Percentiles rank a stretch among this genome's conserved stretches.
Conservation (phyloP, 1,284 basidiomycete species). For the Apiotrichum sp. region DNA sequence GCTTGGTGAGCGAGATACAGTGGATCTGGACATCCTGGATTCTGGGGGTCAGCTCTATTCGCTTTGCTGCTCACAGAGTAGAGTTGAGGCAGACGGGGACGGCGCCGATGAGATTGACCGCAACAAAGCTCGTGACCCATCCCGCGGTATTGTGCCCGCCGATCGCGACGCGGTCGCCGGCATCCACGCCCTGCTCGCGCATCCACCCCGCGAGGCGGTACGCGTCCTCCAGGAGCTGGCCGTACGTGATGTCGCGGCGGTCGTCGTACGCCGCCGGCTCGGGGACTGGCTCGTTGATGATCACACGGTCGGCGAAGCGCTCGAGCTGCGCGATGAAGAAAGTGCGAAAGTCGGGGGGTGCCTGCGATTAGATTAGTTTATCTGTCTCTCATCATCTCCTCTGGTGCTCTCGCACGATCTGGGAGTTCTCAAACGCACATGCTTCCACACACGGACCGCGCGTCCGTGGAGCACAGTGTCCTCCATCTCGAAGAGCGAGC, state of each 20-base stretch:
- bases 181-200: slow-evolving; percentile 24
- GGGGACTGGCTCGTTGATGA: slow-evolving; percentile 21
- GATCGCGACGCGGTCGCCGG: slow-evolving; percentile 31
- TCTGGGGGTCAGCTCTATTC: background rate
- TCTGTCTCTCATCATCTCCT: background rate
- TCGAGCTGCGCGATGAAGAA: slow-evolving; percentile 24
- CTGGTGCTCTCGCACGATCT: background rate
- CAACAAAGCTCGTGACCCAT: slow-evolving; percentile 35
- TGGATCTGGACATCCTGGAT: slow-evolving; percentile 21
- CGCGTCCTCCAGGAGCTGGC: slow-evolving; percentile 21
- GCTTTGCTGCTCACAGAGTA: slow-evolving; percentile 28
- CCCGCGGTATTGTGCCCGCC: slow-evolving; percentile 31
- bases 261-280: slow-evolving; percentile 5
- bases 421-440: slow-evolving; percentile 20
- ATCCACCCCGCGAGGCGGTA: slow-evolving; percentile 30
- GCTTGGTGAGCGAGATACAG: slow-evolving; percentile 25
- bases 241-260: slow-evolving; percentile 25
- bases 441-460: slow-evolving; percentile 31
- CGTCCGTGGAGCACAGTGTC: slow-evolving; percentile 24
- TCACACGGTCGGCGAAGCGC: slow-evolving; percentile 21
- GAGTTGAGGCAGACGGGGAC: slow-evolving; percentile 38
- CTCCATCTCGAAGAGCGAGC: slow-evolving; percentile 37
- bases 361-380: slow-evolving; percentile 13
- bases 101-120: slow-evolving; percentile 35
- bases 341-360: slow-evolving; percentile 30